Conservation (phyloP, 2,329 filamentous ascomycete genomes). For the Claviceps humidiphila region DNA sequence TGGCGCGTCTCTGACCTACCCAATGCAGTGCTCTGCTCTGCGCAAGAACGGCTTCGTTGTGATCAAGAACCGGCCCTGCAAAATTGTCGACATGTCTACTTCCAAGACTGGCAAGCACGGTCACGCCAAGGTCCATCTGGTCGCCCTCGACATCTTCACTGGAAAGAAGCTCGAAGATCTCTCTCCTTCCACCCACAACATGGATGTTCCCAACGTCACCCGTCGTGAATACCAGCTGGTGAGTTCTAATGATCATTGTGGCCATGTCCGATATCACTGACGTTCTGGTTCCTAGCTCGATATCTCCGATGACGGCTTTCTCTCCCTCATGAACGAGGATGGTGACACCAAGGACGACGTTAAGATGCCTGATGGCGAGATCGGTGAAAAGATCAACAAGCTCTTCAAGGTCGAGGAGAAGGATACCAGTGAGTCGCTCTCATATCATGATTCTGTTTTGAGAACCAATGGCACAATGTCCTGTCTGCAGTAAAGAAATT, state of each 20-base stretch:
- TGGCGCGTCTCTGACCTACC: conserved; percentile 86
- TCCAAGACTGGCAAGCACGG: conserved; percentile 99
- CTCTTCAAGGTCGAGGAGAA: conserved; percentile 76
- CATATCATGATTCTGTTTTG: not conserved
- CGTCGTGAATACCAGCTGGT: conserved; percentile 91
- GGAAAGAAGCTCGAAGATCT: conserved; percentile 99
- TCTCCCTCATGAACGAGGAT: conserved; percentile 81
- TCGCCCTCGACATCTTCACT: conserved; percentile 98
- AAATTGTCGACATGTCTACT: conserved; percentile 99
- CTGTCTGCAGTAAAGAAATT: not conserved
- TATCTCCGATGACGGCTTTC: conserved; percentile 85
- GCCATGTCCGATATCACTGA: not conserved
- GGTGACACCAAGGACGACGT: conserved; percentile 91
- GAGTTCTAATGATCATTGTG: conserved; percentile 26
- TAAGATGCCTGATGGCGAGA: conserved; percentile 77
- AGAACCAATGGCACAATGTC: not conserved
- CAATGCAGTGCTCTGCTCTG: conserved; percentile 99
- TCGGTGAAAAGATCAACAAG: conserved; percentile 74
- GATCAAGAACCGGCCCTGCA: conserved; percentile 98
- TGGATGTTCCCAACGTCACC: conserved; percentile 90
- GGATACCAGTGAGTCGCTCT: conserved; percentile 69
- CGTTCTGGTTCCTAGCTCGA: conserved; percentile 50
- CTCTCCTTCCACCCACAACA: conserved; percentile 93
- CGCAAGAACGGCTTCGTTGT: conserved; percentile 98
- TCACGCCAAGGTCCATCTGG: conserved; percentile 99